These are phyloP conservation scores for Chlamydomonas schloesseri DNA, from an alignment of 139 green algal species.

Conservation along the genomic window DNA sequence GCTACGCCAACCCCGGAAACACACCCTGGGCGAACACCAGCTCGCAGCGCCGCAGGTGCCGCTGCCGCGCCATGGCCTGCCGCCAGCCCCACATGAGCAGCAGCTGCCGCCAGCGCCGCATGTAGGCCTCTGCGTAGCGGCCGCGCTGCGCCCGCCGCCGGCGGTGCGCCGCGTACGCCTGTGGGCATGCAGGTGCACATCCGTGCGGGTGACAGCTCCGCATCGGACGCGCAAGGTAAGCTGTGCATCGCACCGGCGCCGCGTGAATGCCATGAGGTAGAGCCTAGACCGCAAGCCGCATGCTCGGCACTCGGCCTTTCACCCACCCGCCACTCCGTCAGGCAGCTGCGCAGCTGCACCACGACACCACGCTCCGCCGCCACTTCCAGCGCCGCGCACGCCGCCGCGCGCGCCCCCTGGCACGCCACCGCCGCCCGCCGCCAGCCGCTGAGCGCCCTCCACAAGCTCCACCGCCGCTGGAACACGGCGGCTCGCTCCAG, in stretches of 20 bases:
- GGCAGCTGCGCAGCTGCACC: not conserved
- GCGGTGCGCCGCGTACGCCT: not conserved
- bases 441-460: not conserved
- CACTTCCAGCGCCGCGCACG: not conserved
- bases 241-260: too few relatives aligned
- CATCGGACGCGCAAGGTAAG: too few relatives aligned
- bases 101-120: constrained; percentile 41
- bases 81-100: constrained; percentile 32
- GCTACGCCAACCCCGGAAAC: too few relatives aligned
- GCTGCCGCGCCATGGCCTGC: not conserved
- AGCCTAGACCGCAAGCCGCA: too few relatives aligned
- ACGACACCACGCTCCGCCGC: not conserved
- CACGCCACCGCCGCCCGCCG: not conserved
- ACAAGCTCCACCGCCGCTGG: not conserved
- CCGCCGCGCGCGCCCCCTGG: not conserved
- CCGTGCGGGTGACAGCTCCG: too few relatives aligned
- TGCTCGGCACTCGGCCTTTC: too few relatives aligned
- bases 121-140: constrained; percentile 22
- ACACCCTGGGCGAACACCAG: not conserved
- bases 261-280: too few relatives aligned
- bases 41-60: constrained; percentile 36
- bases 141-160: not conserved
- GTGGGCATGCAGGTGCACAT: too few relatives aligned
- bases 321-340: constrained; percentile 15
- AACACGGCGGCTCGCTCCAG: not conserved